Evolutionary conservation across 1,139 yeast species (phyloP).

Genomic region (Geotrichum histeridarum): DNA sequence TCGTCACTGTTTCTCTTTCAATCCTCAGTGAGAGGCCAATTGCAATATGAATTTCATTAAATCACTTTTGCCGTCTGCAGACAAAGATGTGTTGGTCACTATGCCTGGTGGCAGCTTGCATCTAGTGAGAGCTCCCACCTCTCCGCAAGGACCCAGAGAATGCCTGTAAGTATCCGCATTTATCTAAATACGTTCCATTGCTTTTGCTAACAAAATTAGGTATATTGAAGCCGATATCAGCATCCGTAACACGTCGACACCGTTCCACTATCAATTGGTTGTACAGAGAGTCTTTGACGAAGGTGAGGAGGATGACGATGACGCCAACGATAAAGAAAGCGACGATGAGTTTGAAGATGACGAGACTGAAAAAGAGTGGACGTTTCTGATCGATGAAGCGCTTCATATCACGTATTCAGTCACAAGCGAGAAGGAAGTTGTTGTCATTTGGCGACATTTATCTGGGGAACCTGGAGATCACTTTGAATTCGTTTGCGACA

Average conservation of each 20-base stretch:
- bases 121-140: slow-evolving; percentile 49
- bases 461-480: slow-evolving; percentile 84
- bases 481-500: slow-evolving; percentile 74
- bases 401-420: slow-evolving; percentile 47
- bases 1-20: too few relatives aligned
- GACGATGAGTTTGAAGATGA: slow-evolving; percentile 42
- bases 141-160: slow-evolving; percentile 16
- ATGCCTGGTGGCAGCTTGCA: slow-evolving; percentile 78
- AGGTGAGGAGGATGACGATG: slow-evolving; percentile 54
- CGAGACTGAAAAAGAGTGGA: slow-evolving; percentile 51
- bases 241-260: slow-evolving; percentile 62
- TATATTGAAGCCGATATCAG: slow-evolving; percentile 60
- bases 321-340: slow-evolving; percentile 53
- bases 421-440: slow-evolving; percentile 44
- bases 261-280: slow-evolving; percentile 64
- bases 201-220: background rate
- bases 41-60: slow-evolving; percentile 70
- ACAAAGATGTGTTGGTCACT: slow-evolving; percentile 63
- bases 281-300: slow-evolving; percentile 66
- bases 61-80: slow-evolving; percentile 57
- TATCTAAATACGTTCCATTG: background rate
- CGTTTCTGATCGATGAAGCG: slow-evolving; percentile 61
- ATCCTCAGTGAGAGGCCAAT: too few relatives aligned
- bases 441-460: slow-evolving; percentile 74
- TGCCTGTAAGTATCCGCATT: slow-evolving; percentile 45